Evolutionary conservation across 805 yeast species (phyloP), one percentile per base, ranked within the genome.

Genomic region (Saccharomycopsis malanga): DNA sequence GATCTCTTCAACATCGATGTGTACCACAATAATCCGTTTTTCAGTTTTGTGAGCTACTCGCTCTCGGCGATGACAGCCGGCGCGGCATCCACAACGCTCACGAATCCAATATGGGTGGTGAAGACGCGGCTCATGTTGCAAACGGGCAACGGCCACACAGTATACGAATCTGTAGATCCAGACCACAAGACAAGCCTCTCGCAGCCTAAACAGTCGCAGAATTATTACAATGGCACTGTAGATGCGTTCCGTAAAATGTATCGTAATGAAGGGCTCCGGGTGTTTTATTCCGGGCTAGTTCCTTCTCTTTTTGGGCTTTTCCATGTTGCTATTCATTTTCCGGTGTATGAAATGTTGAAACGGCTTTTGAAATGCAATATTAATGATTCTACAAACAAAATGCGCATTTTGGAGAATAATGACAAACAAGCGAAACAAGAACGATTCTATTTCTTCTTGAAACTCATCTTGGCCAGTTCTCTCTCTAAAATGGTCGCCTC

Each of bases 21-120:
- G 32, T 10, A 17, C 15, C 20, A 48, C 22, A 49, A 52, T n/a
- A 52, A 53, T 20, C 61, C 62, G 9, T 15, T 43, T 10, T 52
- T 55, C 17, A 48, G 41, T 27, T 65, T 65, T 55, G 32, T 67
- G 39, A 52, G 75, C 49, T 67, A 70, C 66, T 59, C 68, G 15
- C 56, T 69, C 44, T 67, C 79, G 45, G 97, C 98, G 1, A 73
- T 91, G 42, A 75, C 87, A 3, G 96, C 98, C 1, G 98, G 98
- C 24, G 78, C 86, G 47, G 77, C 81, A 5, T 84, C 95, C 2
- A 84, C 98, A 0, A 70, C 87, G 9, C 63, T 81, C 6, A 91
- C 96, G 0, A 93, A 93, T 62, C 98, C 98, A 9, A 86, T 91
- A 12, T 93, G 98, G 98, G 98, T 93, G 39, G 89, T 93, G 25